Evolutionary conservation across 2,329 filamentous ascomycete species (phyloP).

Genomic region (Epichloe typhina): DNA sequence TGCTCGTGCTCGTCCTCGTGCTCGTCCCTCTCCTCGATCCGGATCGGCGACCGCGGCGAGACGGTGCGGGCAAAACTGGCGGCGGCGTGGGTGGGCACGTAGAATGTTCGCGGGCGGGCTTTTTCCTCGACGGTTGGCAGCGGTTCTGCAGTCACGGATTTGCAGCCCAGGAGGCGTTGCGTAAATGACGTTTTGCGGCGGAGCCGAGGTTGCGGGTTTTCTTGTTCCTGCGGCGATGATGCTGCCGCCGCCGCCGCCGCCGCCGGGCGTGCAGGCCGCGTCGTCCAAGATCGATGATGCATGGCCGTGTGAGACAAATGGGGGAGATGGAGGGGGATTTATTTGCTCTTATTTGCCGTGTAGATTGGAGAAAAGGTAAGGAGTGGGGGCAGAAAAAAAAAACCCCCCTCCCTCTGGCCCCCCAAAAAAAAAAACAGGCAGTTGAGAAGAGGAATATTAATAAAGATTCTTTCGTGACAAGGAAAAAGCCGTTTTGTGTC

Average conservation of each 20-base stretch:
- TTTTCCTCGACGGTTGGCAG: not conserved
- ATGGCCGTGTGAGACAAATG: not conserved
- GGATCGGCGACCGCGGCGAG: slow-evolving; percentile 8
- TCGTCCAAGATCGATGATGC: slow-evolving; percentile 1
- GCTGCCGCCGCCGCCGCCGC: not conserved
- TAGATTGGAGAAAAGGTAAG: too few relatives aligned
- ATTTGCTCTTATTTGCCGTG: too few relatives aligned
- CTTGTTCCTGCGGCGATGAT: not conserved
- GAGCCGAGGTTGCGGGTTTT: not conserved
- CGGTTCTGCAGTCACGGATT: not conserved
- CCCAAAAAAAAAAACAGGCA: not conserved
- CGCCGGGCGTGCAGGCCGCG: not conserved
- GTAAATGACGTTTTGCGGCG: slow-evolving; percentile 5
- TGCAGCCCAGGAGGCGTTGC: slow-evolving; percentile 2
- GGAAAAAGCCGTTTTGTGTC: not conserved
- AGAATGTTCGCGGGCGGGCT: slow-evolving; percentile 4
- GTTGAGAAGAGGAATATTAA: too few relatives aligned
- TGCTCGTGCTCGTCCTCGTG: not conserved
- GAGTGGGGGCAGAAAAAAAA: not conserved
- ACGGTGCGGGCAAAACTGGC: slow-evolving; percentile 14
- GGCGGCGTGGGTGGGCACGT: slow-evolving; percentile 19
- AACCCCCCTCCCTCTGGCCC: too few relatives aligned
- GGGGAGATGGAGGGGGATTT: not conserved
- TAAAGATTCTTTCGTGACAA: too few relatives aligned
- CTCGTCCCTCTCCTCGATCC: slow-evolving; percentile 8